phyloP scores from a whole-genome alignment of 2,329 filamentous ascomycete genomes.

The Neocucurbitaria cava region DNA sequence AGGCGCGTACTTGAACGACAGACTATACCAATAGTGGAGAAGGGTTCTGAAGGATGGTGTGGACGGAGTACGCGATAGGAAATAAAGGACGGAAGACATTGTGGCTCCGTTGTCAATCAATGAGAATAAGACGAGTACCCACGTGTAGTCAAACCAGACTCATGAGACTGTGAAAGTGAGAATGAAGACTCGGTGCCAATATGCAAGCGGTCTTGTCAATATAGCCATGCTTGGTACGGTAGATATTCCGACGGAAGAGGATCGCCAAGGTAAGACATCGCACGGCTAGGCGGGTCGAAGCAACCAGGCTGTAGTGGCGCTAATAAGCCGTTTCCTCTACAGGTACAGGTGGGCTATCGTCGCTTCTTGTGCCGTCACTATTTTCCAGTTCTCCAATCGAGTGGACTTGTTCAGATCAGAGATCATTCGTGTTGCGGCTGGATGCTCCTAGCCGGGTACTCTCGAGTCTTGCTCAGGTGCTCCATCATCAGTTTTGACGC shows the following conservation, averaged over 20 bases:
- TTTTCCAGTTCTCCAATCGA: background rate
- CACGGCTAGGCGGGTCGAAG: background rate
- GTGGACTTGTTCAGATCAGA: background rate
- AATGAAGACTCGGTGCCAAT: slow-evolving; percentile 10
- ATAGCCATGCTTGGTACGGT: slow-evolving; percentile 20
- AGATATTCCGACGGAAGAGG: background rate
- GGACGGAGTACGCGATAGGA: slow-evolving; percentile 5
- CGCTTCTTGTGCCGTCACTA: background rate
- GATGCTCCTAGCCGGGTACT: background rate
- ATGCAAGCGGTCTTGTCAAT: slow-evolving; percentile 19
- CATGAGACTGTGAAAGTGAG: background rate
- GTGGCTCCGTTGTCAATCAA: slow-evolving; percentile 3
- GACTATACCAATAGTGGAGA: too few relatives aligned
- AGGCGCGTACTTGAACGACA: too few relatives aligned
- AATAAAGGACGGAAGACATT: background rate
- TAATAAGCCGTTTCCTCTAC: background rate
- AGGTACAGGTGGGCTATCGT: background rate
- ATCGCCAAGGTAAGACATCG: background rate
- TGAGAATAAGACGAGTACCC: slow-evolving; percentile 7
- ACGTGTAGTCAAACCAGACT: slow-evolving; percentile 12
- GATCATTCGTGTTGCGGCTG: background rate
- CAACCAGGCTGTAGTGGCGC: background rate
- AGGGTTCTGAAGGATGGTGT: background rate
- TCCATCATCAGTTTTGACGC: background rate
- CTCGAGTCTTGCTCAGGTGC: too few relatives aligned